phyloP scores from a whole-genome alignment of 2,329 filamentous ascomycete species.

The Gnomoniopsis sp. region DNA sequence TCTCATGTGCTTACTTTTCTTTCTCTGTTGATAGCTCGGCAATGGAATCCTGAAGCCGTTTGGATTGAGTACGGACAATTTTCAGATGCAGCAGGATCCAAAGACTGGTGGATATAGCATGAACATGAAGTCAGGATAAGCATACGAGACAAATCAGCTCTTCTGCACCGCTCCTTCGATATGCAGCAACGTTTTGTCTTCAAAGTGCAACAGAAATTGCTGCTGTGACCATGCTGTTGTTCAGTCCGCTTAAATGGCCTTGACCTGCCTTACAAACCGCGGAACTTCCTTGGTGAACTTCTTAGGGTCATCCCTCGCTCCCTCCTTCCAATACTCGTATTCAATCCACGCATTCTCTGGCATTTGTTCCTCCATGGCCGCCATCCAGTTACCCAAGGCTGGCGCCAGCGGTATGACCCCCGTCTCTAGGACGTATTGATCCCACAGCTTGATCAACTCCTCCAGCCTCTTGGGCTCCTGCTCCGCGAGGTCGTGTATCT shows the following conservation, averaged over 20 bases:
- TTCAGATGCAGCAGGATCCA: constrained; percentile 89
- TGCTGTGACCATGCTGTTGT: background rate
- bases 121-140: constrained; percentile 60
- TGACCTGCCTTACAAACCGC: constrained; percentile 17
- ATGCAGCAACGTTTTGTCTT: no score
- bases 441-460: constrained; percentile 32
- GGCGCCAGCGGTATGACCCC: constrained; percentile 58
- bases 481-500: constrained; percentile 36
- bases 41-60: constrained; percentile 92
- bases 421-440: constrained; percentile 45
- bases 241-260: constrained; percentile 9
- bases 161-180: no score
- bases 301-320: constrained; percentile 39
- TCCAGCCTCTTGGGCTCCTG: constrained; percentile 29
- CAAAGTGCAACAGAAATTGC: no score
- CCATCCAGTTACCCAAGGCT: constrained; percentile 55
- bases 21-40: constrained; percentile 49
- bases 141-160: background rate
- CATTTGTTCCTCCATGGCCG: constrained; percentile 62
- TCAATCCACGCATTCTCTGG: constrained; percentile 64
- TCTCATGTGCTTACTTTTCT: background rate
- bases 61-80: constrained; percentile 89
- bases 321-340: constrained; percentile 58
- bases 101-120: constrained; percentile 90
- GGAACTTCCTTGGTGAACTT: constrained; percentile 32